Evolutionary conservation across 306 rosid species (phyloP), one percentile per base, ranked within the genome.

Genomic region (Sicyos baderoa): DNA sequence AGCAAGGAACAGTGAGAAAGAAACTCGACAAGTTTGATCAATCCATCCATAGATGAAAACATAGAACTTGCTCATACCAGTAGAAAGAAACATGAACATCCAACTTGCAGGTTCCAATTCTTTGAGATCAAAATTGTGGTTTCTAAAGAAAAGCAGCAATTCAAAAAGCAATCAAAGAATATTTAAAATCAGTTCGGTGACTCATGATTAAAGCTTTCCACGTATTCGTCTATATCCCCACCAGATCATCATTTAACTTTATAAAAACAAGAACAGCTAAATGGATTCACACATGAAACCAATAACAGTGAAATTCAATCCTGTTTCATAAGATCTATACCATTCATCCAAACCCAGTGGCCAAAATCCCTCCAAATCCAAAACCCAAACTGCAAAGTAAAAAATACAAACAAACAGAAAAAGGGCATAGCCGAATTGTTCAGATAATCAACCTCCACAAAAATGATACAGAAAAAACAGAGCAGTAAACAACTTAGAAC

Each of bases 151-250:
- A 66, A 45, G 37, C 37, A 47, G 54, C 40, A 66, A 66, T 13
- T 66, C 7, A 60, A 65, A 66, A 44, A 22, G 55, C 71, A 66
- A 32, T 66, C 13, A 1, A 0, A 32, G 40, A 66, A 64, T 64
- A 42, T 64, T 64, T 40, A 10, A 40, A 40, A 19, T 21, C 18
- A 64, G 70, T 64, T 64, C 18, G 70, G 70, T 47, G 71, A 66
- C 71, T 66, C 71, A 66, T 66, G 71, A 66, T 21, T 25, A 21
- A 22, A 47, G 14, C 71, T 66, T 66, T 66, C 71, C 71, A 66
- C 71, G 71, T 66, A 66, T 66, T 45, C 40, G 71, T 7, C 37
- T 66, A 47, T 47, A 66, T 66, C 71, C 42, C 71, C 71, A 44
- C 51, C 71, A 45, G 54, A 45, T 21, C 54, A 66, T 66, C 71